phyloP scores from a whole-genome alignment of 768 basidiomycete genomes.

The Butyriboletus loyo region DNA sequence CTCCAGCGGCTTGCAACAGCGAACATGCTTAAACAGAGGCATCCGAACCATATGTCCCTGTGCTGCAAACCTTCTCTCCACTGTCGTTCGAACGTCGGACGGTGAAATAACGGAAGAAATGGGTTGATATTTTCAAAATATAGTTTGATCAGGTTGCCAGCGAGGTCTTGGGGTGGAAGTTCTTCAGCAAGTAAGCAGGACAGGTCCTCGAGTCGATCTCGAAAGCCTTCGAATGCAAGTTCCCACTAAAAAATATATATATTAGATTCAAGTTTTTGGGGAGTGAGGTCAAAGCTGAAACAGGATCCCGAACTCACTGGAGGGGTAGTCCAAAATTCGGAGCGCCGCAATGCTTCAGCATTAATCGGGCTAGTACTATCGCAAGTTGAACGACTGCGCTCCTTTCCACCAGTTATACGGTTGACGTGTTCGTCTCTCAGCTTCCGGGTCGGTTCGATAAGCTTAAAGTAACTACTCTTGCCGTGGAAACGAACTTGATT shows the following conservation, averaged over 20 bases:
- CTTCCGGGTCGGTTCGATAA: conserved; percentile 52
- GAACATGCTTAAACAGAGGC: conserved; percentile 60
- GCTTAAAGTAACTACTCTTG: conserved; percentile 53
- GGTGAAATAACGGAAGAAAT: conserved; percentile 67
- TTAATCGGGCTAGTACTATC: conserved; percentile 22
- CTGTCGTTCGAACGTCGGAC: conserved; percentile 63
- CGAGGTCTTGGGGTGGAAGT: conserved; percentile 67
- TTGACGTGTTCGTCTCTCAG: conserved; percentile 51
- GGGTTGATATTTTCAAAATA: conserved; percentile 65
- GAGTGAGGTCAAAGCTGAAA: neutral
- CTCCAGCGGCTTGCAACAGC: conserved; percentile 69
- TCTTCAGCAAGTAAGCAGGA: conserved; percentile 34
- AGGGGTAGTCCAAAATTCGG: conserved; percentile 58
- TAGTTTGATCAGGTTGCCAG: conserved; percentile 53
- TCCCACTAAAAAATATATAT: conserved; percentile 54
- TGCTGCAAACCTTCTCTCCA: conserved; percentile 53
- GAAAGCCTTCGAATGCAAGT: conserved; percentile 47
- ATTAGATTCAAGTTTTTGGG: neutral
- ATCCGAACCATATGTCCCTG: conserved; percentile 56
- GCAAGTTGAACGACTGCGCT: conserved; percentile 11
- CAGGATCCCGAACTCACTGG: conserved; percentile 37
- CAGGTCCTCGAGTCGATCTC: conserved; percentile 26
- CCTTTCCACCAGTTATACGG: conserved; percentile 29
- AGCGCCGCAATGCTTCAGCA: conserved; percentile 34
- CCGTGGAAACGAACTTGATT: conserved; percentile 58